Conservation (phyloP, 2,329 filamentous ascomycete genomes). For the Colletotrichum tropicale region DNA sequence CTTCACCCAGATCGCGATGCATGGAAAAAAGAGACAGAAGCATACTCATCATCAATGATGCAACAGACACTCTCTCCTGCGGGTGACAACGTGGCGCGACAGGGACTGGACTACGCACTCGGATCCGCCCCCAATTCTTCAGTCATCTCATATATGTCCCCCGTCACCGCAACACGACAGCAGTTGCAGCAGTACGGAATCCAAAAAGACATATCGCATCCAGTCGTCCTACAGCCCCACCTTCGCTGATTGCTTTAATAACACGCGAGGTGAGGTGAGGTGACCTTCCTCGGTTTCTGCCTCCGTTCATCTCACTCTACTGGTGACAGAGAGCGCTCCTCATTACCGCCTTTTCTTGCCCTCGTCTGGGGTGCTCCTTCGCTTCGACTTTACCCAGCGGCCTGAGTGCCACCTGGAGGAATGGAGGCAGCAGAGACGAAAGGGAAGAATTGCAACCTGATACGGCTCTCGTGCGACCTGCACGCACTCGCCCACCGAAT, state of each 20-base stretch:
- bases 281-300: neutral
- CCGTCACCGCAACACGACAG: neutral
- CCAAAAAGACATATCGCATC: constrained; percentile 6
- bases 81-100: neutral
- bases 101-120: neutral
- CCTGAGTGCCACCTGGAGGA: neutral
- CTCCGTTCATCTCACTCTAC: neutral
- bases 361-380: neutral
- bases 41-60: neutral
- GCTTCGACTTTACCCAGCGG: neutral
- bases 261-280: neutral
- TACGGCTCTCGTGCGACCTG: neutral
- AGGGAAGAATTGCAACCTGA: neutral
- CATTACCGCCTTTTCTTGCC: constrained; percentile 5
- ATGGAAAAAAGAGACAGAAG: neutral
- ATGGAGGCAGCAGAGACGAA: neutral
- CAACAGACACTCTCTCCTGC: neutral
- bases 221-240: constrained; percentile 5
- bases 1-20: neutral
- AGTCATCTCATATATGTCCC: neutral
- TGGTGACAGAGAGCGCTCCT: neutral
- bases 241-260: constrained; percentile 12
- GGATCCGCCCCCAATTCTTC: neutral
- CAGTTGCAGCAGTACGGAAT: neutral
- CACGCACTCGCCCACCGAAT: neutral